Conservation (phyloP, 2,329 filamentous ascomycete genomes). For the Fusarium armeniacum region DNA sequence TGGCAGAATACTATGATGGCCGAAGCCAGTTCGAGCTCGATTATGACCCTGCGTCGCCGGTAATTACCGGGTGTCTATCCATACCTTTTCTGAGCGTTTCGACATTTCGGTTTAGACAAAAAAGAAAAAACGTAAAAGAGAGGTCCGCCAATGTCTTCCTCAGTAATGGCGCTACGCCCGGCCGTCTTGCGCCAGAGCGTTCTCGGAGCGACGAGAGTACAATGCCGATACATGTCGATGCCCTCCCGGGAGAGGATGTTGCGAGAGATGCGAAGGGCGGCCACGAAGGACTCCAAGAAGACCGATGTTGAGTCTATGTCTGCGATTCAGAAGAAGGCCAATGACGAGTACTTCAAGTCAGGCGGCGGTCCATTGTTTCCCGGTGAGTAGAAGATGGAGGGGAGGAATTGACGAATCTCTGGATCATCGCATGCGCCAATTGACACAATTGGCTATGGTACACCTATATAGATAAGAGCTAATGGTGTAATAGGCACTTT, state of each 20-base stretch:
- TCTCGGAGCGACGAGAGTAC: conserved; percentile 40
- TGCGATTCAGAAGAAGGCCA: conserved; percentile 51
- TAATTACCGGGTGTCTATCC: conserved; percentile 40
- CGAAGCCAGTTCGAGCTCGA: conserved; percentile 39
- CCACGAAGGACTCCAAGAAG: conserved; percentile 42
- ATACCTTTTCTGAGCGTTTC: conserved; percentile 6
- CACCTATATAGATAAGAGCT: not conserved
- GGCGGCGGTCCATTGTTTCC: conserved; percentile 55
- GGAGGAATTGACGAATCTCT: not conserved
- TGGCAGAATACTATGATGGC: conserved; percentile 10
- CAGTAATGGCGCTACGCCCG: conserved; percentile 43
- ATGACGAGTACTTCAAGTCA: conserved; percentile 53
- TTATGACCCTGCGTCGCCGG: conserved; percentile 48
- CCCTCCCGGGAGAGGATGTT: conserved; percentile 47
- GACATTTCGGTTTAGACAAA: not conserved
- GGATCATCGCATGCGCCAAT: conserved; percentile 4
- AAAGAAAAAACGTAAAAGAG: not conserved
- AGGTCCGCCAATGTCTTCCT: conserved; percentile 38
- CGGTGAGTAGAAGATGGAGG: conserved; percentile 44
- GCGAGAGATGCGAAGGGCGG: conserved; percentile 50
- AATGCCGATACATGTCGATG: conserved; percentile 49
- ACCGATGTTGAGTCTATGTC: conserved; percentile 52
- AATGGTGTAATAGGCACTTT: conserved; percentile 61
- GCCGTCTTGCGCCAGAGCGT: conserved; percentile 41
- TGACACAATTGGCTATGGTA: not conserved